Evolutionary conservation across 208 protist genomes (phyloP).

Genomic region (Endotrypanum monterogeii): DNA sequence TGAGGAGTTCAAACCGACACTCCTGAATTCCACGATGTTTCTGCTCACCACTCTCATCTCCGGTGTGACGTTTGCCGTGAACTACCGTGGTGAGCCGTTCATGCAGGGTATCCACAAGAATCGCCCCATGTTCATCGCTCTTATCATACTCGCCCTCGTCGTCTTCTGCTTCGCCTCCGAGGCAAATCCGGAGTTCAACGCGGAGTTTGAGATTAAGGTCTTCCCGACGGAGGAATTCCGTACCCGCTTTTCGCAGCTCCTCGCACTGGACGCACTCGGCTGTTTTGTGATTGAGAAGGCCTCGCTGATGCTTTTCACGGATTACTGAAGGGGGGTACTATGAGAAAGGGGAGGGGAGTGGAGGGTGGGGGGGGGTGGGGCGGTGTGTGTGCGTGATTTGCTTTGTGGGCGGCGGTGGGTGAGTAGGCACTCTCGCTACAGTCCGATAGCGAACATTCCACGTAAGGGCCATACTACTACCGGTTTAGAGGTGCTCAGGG

Average conservation of each 20-base stretch:
- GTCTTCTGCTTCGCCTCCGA: slow-evolving; percentile 85
- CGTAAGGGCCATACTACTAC: too few species aligned
- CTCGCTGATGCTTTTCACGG: slow-evolving; percentile 76
- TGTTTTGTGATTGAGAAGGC: slow-evolving; percentile 80
- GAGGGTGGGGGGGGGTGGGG: background rate
- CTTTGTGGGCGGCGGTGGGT: background rate
- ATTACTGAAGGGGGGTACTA: slow-evolving; percentile 28
- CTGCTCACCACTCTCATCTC: slow-evolving; percentile 95
- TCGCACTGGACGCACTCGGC: slow-evolving; percentile 73
- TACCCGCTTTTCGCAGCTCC: slow-evolving; percentile 65
- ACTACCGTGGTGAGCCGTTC: slow-evolving; percentile 97
- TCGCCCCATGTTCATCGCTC: slow-evolving; percentile 87
- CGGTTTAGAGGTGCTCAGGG: too few species aligned
- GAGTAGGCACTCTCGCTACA: too few species aligned
- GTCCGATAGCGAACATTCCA: too few species aligned
- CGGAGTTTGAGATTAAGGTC: slow-evolving; percentile 87
- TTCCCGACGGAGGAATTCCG: slow-evolving; percentile 85
- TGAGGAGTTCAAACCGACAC: slow-evolving; percentile 94
- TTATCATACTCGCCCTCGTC: slow-evolving; percentile 72
- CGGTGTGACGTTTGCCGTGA: slow-evolving; percentile 96
- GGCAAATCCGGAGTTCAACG: slow-evolving; percentile 75
- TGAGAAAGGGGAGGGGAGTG: background rate
- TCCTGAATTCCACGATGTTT: slow-evolving; percentile 98
- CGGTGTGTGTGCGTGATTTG: background rate
- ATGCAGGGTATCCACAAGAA: slow-evolving; percentile 94